Evolutionary conservation across 2,329 filamentous ascomycete species (phyloP).

Genomic region (Scedosporium boydii): DNA sequence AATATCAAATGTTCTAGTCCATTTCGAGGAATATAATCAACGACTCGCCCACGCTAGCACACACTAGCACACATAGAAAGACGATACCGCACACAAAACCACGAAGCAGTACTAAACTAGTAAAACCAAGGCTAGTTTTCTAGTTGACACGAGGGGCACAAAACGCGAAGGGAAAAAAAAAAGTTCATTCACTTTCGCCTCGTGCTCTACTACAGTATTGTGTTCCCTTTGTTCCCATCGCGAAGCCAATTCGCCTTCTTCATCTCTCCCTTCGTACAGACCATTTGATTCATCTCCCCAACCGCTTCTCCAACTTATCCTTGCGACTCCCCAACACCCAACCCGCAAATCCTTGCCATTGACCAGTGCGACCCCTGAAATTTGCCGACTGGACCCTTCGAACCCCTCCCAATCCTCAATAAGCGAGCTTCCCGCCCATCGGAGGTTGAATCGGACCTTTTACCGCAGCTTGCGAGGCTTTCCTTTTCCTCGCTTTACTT

Average conservation of each 20-base stretch:
- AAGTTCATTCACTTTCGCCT: no score
- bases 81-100: not conserved
- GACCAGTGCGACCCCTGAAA: not conserved
- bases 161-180: no score
- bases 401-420: not conserved
- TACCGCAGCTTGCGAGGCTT: not conserved
- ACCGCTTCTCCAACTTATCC: not conserved
- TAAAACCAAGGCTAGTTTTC: no score
- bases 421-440: not conserved
- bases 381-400: not conserved
- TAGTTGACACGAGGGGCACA: no score
- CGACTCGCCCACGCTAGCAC: not conserved
- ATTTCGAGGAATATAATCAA: not conserved
- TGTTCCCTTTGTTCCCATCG: no score
- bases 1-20: not conserved
- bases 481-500: not conserved
- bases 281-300: not conserved
- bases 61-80: not conserved
- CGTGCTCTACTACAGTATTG: no score
- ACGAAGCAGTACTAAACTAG: not conserved
- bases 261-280: no score
- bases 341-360: not conserved
- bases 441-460: constrained; percentile 1
- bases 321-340: not conserved
- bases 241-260: no score